phyloP scores from a whole-genome alignment of 1,284 basidiomycete species.

The Sporisorium exsertum region DNA sequence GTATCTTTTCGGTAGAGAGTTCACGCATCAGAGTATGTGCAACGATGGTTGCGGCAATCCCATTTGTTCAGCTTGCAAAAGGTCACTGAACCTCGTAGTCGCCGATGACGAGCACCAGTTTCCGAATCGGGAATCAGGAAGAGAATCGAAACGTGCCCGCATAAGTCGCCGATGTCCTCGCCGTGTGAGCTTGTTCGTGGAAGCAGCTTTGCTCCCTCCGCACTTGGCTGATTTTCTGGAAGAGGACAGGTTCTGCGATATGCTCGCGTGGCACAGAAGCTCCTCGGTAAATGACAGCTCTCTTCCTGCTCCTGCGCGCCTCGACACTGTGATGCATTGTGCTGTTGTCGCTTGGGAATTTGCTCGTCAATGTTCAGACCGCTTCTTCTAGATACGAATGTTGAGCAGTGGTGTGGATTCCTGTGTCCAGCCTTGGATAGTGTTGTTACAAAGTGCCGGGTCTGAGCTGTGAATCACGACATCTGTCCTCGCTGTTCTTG shows the following conservation, averaged over 20 bases:
- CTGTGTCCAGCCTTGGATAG: conserved; percentile 6
- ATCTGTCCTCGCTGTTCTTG: conserved; percentile 72
- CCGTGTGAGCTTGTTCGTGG: too few species aligned
- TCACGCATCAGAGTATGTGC: not conserved
- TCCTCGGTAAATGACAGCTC: too few species aligned
- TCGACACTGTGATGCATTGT: not conserved
- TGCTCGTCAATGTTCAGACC: too few species aligned
- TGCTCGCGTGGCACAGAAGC: too few species aligned
- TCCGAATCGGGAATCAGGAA: not conserved
- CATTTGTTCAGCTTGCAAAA: not conserved
- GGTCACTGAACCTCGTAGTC: not conserved
- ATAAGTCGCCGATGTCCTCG: not conserved
- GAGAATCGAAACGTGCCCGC: not conserved
- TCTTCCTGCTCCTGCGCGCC: too few species aligned
- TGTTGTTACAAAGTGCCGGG: conserved; percentile 23
- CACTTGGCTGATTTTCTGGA: not conserved
- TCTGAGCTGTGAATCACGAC: conserved; percentile 8
- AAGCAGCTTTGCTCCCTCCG: not conserved
- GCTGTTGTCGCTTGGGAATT: not conserved
- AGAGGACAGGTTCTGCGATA: too few species aligned
- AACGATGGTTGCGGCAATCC: not conserved
- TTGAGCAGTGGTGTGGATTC: conserved; percentile 15
- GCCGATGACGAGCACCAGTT: not conserved
- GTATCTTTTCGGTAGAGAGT: not conserved
- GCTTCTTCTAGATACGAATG: not conserved